These are phyloP conservation scores for Phyllosticta paracitricarpa DNA, from an alignment of 2,329 filamentous ascomycete genomes.

Conservation along the genomic window DNA sequence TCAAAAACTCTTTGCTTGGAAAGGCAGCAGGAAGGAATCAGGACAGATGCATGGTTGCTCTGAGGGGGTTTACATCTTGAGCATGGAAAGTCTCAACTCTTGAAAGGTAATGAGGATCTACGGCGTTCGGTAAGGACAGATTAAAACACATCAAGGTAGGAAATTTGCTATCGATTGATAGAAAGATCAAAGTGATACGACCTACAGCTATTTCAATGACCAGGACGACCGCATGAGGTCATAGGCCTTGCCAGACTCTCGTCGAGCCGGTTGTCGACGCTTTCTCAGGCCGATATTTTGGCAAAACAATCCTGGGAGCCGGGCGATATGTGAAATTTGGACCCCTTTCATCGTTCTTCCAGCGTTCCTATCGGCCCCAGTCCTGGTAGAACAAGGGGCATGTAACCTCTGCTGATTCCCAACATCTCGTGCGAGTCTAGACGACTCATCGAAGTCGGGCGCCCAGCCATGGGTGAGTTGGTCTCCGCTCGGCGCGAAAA, in stretches of 20 bases:
- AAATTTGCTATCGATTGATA: background rate
- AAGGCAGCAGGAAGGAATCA: no score
- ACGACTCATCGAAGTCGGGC: conserved; percentile 57
- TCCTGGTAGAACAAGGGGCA: conserved; percentile 10
- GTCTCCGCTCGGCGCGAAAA: conserved; percentile 63
- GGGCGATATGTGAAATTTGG: no score
- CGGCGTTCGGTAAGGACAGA: background rate
- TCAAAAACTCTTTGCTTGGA: no score
- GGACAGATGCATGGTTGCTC: no score
- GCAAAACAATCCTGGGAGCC: no score
- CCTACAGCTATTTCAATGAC: background rate
- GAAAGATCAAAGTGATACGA: background rate
- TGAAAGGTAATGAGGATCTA: no score
- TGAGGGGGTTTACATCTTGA: no score
- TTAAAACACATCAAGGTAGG: background rate
- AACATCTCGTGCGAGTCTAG: conserved; percentile 52
- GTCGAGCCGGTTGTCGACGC: no score
- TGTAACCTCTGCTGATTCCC: conserved; percentile 69
- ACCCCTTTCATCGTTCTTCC: no score
- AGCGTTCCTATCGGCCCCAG: background rate
- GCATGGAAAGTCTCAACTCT: no score
- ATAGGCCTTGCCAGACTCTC: no score
- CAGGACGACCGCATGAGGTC: background rate
- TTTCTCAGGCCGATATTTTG: no score
- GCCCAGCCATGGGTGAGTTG: conserved; percentile 58